phyloP scores from a whole-genome alignment of 2,329 filamentous ascomycete species.

The Nemania sp. region DNA sequence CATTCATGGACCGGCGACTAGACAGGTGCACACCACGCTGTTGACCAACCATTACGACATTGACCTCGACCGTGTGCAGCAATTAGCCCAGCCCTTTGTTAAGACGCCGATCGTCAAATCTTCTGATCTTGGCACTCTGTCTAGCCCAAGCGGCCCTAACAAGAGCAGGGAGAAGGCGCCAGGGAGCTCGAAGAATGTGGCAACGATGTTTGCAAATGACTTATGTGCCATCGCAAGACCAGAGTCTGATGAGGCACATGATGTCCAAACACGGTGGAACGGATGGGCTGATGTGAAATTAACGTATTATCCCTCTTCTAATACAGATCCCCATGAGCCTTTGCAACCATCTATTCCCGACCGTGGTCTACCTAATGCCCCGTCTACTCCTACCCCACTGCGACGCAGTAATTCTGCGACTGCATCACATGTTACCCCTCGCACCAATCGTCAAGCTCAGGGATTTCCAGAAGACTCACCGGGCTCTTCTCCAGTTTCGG shows the following conservation, averaged over 20 bases:
- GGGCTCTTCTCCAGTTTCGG: conserved; percentile 46
- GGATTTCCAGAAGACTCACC: conserved; percentile 53
- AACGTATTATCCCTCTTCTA: conserved; percentile 69
- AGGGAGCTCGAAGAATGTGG: conserved; percentile 50
- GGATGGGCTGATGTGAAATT: conserved; percentile 82
- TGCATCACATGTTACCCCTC: conserved; percentile 44
- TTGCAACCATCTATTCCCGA: conserved; percentile 32
- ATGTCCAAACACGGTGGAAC: conserved; percentile 57
- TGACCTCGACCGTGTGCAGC: conserved; percentile 78
- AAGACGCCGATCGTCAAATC: conserved; percentile 65
- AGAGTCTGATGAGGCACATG: conserved; percentile 44
- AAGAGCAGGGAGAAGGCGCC: conserved; percentile 77
- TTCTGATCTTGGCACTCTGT: conserved; percentile 53
- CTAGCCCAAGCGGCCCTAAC: conserved; percentile 56
- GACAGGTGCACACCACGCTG: conserved; percentile 70
- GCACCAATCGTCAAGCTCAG: conserved; percentile 38
- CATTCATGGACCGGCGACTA: conserved; percentile 61
- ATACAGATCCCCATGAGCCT: conserved; percentile 36
- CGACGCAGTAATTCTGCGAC: conserved; percentile 67
- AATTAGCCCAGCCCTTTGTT: conserved; percentile 79
- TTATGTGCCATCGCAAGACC: conserved; percentile 73
- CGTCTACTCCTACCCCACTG: conserved; percentile 74
- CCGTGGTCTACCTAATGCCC: conserved; percentile 51
- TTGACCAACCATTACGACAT: conserved; percentile 85
- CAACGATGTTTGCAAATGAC: conserved; percentile 78